Evolutionary conservation across 176 grass and related monocot genomes (phyloP).

Genomic region (Eremochloa ophiuroides): DNA sequence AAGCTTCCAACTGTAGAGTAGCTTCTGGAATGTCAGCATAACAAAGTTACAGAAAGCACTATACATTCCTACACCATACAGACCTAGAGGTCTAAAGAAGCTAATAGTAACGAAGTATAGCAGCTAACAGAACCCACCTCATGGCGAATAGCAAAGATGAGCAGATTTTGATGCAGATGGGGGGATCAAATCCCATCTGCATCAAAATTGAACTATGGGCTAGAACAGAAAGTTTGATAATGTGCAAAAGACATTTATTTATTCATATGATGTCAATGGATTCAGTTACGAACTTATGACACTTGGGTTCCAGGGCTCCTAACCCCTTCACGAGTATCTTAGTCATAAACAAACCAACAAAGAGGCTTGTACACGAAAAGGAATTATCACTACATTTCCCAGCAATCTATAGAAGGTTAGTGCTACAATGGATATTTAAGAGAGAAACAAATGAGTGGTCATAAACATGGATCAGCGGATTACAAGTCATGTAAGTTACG

Average conservation of each 20-base stretch:
- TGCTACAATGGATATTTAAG: background rate
- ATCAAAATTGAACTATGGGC: background rate
- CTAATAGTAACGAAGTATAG: background rate
- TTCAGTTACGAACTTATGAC: background rate
- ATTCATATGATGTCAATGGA: background rate
- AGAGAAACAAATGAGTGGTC: no score
- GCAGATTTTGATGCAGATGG: background rate
- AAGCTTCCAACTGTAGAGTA: slow-evolving; percentile 85
- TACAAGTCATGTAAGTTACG: no score
- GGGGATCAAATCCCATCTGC: background rate
- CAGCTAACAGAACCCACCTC: background rate
- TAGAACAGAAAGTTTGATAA: background rate
- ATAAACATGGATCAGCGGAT: no score
- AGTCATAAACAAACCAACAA: background rate
- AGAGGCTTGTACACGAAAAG: background rate
- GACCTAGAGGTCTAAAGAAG: background rate
- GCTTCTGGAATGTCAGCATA: slow-evolving; percentile 73
- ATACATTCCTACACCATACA: slow-evolving; percentile 5
- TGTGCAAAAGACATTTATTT: background rate
- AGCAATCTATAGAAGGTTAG: background rate
- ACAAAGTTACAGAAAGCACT: slow-evolving; percentile 40
- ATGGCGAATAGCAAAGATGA: background rate
- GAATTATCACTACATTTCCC: background rate
- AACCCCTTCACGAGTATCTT: background rate
- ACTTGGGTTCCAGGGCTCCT: background rate